Base-by-base conservation (phyloP, 495 filamentous ascomycete genomes). In the Aspergillus sparsus region DNA sequence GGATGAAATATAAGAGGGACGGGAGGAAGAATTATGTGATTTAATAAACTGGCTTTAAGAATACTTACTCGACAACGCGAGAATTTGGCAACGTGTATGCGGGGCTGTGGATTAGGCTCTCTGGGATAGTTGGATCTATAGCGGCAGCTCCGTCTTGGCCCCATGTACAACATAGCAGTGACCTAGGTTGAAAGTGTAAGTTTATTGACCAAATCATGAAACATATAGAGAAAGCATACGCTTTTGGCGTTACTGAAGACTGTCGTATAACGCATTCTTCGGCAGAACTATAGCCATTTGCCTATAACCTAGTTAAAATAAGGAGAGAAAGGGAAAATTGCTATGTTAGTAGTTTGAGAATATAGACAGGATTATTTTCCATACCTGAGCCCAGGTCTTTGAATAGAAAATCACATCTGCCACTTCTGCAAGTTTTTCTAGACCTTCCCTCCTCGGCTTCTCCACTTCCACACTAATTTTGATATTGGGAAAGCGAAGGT, bases 351-450 rank as follows among this genome's bases (percentile, higher is more conserved):
- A 27, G 21, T 27, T 27, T 27, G 21, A 27, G 21, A 27, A 27
- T 27, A 27, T 37, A 10, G 46, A 6, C 3, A 1, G 5, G 13
- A 42, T n/a, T 13, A 53, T 15, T 47, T n/a, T 27, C 53, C 75
- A 69, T 71, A 87, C 87, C 70, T 83, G 80, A 59, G 88, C 87
- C 87, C 88, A 90, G 58, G 74, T 80, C 62, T 80, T 83, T 6
- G 87, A 88, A 71, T 87, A 90, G 70, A 90, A 89, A 15, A 90
- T 82, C 12, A 87, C 79, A 66, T 90, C 83, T 44, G 86, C 86
- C 64, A 81, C 78, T 53, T 77, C 75, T 35, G 87, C 87, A 55
- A 90, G 75, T 39, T 82, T 77, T 55, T 80, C 74, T 53, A 91
- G 72, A 15, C 87, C 87, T 34, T 72, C 67, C 46, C 88, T 77